Conservation (phyloP, 139 green algal species). For the Nannochloris sp. region DNA sequence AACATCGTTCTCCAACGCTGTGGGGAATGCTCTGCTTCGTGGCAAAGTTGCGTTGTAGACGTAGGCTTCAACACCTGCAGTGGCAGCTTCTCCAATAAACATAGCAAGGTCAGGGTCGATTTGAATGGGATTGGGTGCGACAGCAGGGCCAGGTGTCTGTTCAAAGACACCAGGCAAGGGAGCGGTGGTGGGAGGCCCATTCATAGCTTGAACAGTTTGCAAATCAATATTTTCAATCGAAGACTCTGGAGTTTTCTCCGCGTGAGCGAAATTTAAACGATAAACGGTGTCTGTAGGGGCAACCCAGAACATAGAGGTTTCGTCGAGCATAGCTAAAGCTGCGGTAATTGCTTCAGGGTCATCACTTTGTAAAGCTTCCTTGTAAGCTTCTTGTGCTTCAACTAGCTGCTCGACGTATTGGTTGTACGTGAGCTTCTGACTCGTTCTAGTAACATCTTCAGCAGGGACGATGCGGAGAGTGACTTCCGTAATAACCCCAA, state of each 20-base stretch:
- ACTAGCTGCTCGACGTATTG: slow-evolving; percentile 17
- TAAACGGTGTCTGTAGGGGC: slow-evolving; percentile 6
- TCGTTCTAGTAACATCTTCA: not conserved
- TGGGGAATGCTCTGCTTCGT: slow-evolving; percentile 1
- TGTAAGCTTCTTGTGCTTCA: slow-evolving; percentile 30
- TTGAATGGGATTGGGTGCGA: too few relatives aligned
- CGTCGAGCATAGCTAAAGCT: slow-evolving; percentile 20
- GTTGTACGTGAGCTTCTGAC: slow-evolving; percentile 5
- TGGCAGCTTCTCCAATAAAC: not conserved
- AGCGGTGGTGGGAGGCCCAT: not conserved
- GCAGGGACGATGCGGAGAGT: slow-evolving; percentile 32
- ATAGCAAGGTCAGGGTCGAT: not conserved
- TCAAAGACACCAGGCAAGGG: not conserved
- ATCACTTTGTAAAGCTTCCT: slow-evolving; percentile 9
- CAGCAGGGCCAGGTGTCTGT: not conserved
- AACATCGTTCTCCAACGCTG: slow-evolving; percentile 13
- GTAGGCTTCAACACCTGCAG: not conserved
- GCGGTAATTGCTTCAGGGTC: slow-evolving; percentile 3
- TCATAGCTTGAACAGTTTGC: not conserved
- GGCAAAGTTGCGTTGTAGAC: not conserved
- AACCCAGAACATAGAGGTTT: slow-evolving; percentile 36
- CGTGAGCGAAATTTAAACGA: not conserved
- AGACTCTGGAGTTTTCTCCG: not conserved
- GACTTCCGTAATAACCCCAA: slow-evolving; percentile 65
- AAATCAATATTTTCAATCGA: not conserved